Conservation (phyloP, 768 basidiomycete species). For the Pisolithus marmoratus region DNA sequence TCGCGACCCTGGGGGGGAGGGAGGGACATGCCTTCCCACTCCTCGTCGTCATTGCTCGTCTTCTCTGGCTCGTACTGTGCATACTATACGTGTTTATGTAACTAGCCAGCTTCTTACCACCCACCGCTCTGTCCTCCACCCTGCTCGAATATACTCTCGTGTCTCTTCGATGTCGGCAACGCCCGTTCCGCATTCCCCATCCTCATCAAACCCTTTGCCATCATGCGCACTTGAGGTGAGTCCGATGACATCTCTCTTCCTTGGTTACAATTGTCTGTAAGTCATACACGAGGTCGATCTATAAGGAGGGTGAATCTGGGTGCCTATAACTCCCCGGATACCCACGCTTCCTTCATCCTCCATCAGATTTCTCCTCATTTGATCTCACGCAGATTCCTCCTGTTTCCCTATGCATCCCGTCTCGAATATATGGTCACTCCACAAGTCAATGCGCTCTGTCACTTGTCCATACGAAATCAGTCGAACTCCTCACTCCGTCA, state of each 20-base stretch:
- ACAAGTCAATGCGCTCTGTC: neutral
- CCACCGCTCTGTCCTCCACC: neutral
- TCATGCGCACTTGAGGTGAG: slow-evolving; percentile 2
- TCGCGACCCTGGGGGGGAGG: neutral
- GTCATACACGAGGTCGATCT: neutral
- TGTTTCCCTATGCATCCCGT: neutral
- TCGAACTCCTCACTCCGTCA: neutral
- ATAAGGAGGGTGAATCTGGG: neutral
- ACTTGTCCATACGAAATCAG: neutral
- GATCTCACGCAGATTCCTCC: slow-evolving; percentile 9
- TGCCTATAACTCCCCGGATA: neutral
- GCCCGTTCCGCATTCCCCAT: no score
- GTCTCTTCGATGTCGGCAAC: no score
- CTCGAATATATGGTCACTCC: no score
- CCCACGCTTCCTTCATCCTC: slow-evolving; percentile 1
- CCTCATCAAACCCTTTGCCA: neutral
- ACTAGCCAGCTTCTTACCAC: neutral
- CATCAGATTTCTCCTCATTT: slow-evolving; percentile 10
- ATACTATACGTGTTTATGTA: neutral
- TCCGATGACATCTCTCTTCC: neutral
- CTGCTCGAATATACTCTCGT: neutral
- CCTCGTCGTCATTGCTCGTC: neutral
- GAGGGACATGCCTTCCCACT: neutral
- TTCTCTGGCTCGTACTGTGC: neutral
- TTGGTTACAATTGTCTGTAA: neutral